Conservation (phyloP, 768 basidiomycete genomes). For the Chiua virens region DNA sequence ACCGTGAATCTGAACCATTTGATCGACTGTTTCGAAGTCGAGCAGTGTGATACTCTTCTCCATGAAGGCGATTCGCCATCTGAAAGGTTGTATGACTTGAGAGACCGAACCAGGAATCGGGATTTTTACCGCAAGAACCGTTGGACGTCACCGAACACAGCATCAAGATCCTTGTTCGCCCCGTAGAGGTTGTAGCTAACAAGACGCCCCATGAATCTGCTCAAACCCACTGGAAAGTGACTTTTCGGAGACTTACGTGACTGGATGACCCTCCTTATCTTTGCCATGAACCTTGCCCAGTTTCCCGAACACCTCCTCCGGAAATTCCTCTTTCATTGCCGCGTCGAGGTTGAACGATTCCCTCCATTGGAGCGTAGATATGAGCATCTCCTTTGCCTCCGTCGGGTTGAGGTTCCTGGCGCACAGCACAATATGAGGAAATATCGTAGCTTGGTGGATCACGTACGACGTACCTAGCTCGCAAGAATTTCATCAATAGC, state of each 20-base stretch:
- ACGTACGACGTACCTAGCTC: slow-evolving; percentile 55
- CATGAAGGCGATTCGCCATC: slow-evolving; percentile 81
- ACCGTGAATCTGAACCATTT: slow-evolving; percentile 75
- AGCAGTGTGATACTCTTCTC: slow-evolving; percentile 61
- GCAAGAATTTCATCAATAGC: slow-evolving; percentile 77
- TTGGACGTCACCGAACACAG: slow-evolving; percentile 74
- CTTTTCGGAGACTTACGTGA: slow-evolving; percentile 51
- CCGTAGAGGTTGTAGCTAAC: slow-evolving; percentile 80
- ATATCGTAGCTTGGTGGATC: background rate
- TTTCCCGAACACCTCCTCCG: slow-evolving; percentile 59
- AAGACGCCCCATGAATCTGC: background rate
- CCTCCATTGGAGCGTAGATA: slow-evolving; percentile 71
- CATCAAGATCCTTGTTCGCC: slow-evolving; percentile 59
- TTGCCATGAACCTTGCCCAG: slow-evolving; percentile 64
- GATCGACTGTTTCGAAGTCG: slow-evolving; percentile 73
- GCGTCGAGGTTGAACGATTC: slow-evolving; percentile 62
- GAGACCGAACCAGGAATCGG: background rate
- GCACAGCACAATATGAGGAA: background rate
- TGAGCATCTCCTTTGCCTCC: slow-evolving; percentile 64
- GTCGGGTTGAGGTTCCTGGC: slow-evolving; percentile 50
- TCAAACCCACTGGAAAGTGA: background rate
- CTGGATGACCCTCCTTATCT: slow-evolving; percentile 71
- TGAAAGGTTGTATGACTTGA: slow-evolving; percentile 25
- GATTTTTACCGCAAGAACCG: slow-evolving; percentile 66
- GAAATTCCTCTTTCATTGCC: slow-evolving; percentile 59